Conservation (phyloP, 2,329 filamentous ascomycete species). For the Daldinia sp. region DNA sequence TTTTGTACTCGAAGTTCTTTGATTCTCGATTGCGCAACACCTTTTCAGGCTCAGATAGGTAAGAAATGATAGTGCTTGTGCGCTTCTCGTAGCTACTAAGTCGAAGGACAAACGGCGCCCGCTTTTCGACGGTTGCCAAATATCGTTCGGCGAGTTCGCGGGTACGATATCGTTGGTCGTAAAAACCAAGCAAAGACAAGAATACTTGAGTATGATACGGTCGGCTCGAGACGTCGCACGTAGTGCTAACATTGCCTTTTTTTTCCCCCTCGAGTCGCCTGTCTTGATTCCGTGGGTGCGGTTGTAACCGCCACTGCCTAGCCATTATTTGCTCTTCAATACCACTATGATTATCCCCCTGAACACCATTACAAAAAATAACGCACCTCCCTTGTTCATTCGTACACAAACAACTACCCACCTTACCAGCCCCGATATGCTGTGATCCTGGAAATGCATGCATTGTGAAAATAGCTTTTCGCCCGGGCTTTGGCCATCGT, state of each 20-base stretch:
- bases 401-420: conserved; percentile 50
- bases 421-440: conserved; percentile 50
- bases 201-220: conserved; percentile 43
- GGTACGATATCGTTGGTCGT: conserved; percentile 40
- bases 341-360: conserved; percentile 45
- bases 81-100: conserved; percentile 42
- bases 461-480: conserved; percentile 57
- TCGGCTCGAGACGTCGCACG: conserved; percentile 36
- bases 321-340: conserved; percentile 35
- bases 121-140: conserved; percentile 48
- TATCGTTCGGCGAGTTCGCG: conserved; percentile 43
- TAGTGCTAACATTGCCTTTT: conserved; percentile 32
- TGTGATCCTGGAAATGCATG: conserved; percentile 58
- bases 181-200: conserved; percentile 41
- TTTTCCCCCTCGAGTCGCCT: conserved; percentile 30
- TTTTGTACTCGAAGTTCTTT: conserved; percentile 45
- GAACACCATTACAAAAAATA: conserved; percentile 48
- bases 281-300: conserved; percentile 20
- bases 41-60: conserved; percentile 51
- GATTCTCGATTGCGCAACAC: conserved; percentile 49
- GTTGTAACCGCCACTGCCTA: conserved; percentile 31
- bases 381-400: conserved; percentile 43
- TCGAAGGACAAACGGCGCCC: conserved; percentile 42
- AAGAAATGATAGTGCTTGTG: conserved; percentile 41
- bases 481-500: conserved; percentile 52